Evolutionary conservation across 495 filamentous ascomycete species (phyloP), one percentile per base, ranked within the genome.

Genomic region (Penicillium ucsense): DNA sequence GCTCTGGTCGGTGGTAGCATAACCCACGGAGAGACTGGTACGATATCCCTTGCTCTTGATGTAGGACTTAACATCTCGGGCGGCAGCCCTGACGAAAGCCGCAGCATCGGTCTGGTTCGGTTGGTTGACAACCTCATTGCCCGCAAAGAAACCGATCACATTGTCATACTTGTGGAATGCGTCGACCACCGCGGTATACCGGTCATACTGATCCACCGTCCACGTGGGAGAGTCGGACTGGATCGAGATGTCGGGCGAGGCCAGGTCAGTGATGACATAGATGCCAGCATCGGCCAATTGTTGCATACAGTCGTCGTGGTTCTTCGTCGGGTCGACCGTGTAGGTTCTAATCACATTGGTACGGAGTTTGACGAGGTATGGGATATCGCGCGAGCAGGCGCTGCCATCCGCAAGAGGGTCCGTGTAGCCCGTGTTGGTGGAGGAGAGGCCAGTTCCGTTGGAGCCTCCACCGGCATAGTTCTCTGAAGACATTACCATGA

Each of bases 311-410:
- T 70, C 71, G 28, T 74, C 73, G 68, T 98, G 92, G 67, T 92
- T 77, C 47, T 71, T 60, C 12, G 72, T 78, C 20, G 92, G 86
- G 70, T 98, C 80, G 55, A 98, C 80, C 51, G 89, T 88, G 69
- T 98, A 98, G 32, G 89, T 89, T 63, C 92, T 94, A 62, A 98
- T 86, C 43, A 83, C 82, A 69, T 98, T 98, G 59, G 91, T 92
- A 45, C 77, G 73, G 35, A 96, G 76, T 54, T 85, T 67, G 57
- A 76, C 55, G 35, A 98, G 77, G 55, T 85, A 76, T 9, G 87
- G 86, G 38, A 98, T 75, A 64, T 98, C 92, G 52, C 91, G 85
- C 56, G 77, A 70, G 74, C 92, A 97, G 51, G 63, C 64, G 36
- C 71, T 63, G 31, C 60, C 61, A 65, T 94, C 77, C 48, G 88